Conservation (phyloP, 2,329 filamentous ascomycete genomes). For the Gnomoniopsis smithogilvyi region DNA sequence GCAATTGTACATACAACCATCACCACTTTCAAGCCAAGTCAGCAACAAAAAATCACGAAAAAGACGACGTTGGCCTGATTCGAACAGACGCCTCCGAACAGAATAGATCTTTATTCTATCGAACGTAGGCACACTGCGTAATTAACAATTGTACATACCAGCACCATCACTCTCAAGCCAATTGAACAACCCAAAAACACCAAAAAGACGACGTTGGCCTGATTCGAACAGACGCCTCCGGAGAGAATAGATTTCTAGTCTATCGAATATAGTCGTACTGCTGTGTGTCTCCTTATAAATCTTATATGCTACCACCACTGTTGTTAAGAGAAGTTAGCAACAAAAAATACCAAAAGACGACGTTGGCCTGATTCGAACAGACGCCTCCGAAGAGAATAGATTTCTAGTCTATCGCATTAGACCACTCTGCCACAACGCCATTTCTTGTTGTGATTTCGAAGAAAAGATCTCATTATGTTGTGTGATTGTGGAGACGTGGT, state of each 20-base stretch:
- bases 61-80: no score
- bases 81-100: not conserved
- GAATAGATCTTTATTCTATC: not conserved
- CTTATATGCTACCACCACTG: no score
- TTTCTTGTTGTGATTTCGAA: not conserved
- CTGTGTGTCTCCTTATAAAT: no score
- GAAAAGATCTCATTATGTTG: no score
- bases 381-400: slow-evolving; percentile 3
- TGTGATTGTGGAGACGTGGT: no score
- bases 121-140: not conserved
- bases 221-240: no score
- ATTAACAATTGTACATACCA: no score
- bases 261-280: not conserved
- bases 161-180: not conserved
- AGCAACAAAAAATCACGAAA: not conserved
- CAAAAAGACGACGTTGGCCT: not conserved
- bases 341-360: not conserved
- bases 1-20: no score
- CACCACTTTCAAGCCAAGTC: not conserved
- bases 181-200: no score
- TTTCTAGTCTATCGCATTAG: slow-evolving; percentile 3
- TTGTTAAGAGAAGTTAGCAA: no score
- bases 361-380: not conserved
- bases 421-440: not conserved
- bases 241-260: slow-evolving; percentile 1